Evolutionary conservation across 306 rosid genomes (phyloP).

Genomic region (Rosa rugosa): DNA sequence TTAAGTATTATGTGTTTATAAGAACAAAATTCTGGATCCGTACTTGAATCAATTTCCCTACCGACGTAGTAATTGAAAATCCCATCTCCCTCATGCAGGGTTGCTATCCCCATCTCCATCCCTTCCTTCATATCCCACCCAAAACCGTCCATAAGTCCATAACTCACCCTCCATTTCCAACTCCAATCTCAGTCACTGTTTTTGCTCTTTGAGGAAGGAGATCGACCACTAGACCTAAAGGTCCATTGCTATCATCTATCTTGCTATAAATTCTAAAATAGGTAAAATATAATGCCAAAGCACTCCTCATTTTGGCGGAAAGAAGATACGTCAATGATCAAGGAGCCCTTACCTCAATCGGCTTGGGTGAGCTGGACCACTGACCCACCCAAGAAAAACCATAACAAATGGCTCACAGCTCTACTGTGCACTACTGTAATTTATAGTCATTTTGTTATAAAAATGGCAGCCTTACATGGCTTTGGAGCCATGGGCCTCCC

Average conservation of each 20-base stretch:
- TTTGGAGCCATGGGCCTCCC: constrained; percentile 7
- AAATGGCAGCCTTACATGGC: background rate
- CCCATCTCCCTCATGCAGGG: background rate
- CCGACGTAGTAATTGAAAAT: background rate
- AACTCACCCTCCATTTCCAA: background rate
- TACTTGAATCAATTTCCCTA: background rate
- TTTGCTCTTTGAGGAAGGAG: background rate
- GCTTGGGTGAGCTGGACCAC: constrained; percentile 29
- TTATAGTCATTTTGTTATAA: background rate
- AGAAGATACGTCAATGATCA: constrained; percentile 1
- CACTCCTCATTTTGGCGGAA: background rate
- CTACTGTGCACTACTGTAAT: background rate
- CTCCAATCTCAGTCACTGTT: constrained; percentile 5
- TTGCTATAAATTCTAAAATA: background rate
- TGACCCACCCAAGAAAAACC: constrained; percentile 11
- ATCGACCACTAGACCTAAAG: background rate
- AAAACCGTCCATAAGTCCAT: background rate
- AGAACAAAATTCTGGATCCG: background rate
- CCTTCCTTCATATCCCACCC: background rate
- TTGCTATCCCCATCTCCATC: background rate
- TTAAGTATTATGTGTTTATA: too few relatives aligned
- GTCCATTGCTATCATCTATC: background rate
- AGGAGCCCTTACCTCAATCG: background rate
- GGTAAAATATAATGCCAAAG: background rate
- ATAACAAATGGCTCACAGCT: constrained; percentile 22